Evolutionary conservation across 2,329 filamentous ascomycete species (phyloP), one percentile per base, ranked within the genome.

Genomic region (Cladosporium sp.): DNA sequence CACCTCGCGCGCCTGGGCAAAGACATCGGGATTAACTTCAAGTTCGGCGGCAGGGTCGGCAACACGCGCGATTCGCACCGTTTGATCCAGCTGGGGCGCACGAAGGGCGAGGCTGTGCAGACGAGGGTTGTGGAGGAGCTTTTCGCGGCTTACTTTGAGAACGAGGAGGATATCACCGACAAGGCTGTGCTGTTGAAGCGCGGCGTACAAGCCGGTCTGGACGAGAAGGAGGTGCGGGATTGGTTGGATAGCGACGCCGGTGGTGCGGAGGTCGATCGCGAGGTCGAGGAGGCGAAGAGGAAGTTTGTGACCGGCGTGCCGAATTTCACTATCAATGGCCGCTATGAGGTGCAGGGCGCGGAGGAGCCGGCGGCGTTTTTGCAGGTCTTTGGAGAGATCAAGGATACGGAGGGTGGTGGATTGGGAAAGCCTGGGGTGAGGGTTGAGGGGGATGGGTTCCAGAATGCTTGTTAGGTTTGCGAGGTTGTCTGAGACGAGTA

Each of bases 1-100:
- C 86, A 87, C 1, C 81, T 93, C 28, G 74, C 79, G 0, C 75
- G 81, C 36, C 77, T 89, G 26, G 92, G 91, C 18, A 80, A 82
- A 44, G 79, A 81, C 26, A 88, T 90, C 59, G 92, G 91, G 0
- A 91, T 96, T 73, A 78, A 86, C 59, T 96, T 96, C 78, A 85
- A 85, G 26, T 91, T 89, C 69, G 85, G 86, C 14, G 90, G 92
- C 64, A 86, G 84, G 69, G 88, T 88, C 6, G 93, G 93, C 58
- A 91, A 89, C 73, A 94, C 92, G 21, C 83, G 92, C 24, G 90
- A 96, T 72, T 90, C 90, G 65, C 92, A 96, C 78, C 86, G 92
- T 3, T 75, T 94, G 67, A 84, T 93, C 54, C 87, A 93, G 79
- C 83, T 93, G 65, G 92, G 78, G 78, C 87, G 83, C 74, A 80